Evolutionary conservation across 257 asterid genomes (phyloP), one percentile per base, ranked within the genome.

Genomic region (Anisodus tanguticus): DNA sequence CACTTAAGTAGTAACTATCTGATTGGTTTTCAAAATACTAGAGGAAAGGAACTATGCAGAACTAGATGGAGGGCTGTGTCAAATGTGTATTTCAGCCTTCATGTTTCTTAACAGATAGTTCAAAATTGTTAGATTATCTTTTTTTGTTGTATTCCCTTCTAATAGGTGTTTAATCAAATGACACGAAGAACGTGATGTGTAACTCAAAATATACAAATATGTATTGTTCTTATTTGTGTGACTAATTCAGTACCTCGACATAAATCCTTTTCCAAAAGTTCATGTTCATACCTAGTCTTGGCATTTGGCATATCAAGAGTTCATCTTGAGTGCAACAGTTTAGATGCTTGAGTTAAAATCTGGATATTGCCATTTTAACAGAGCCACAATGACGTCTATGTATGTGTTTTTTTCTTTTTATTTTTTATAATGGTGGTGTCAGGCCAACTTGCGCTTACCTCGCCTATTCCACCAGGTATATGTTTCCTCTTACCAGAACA

Each of bases 91-190:
- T 47, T 76, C 63, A 76, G 63, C 22, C 51, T 76, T 76, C 13
- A 49, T 76, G 81, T 76, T 76, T 22, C 63, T 76, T 26, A 51
- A 51, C 47, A 5, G 63, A 76, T 76, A 55, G 51, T 76, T 26
- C 43, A 51, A 76, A 53, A 76, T 12, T 76, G 81, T 76, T 26
- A 76, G 63, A 51, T 76, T 26, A 1, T 15, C 63, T 22, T 3
- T 51, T 51, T 74, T 51, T 49, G 62, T 76, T 51, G 81, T 76
- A 19, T 47, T 19, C n/a, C 41, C 81, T 76, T 76, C 81, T 76
- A 45, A 19, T 71, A 13, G 43, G 63, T 51, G 62, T 76, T 51
- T 0, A 74, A 74, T 47, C 43, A 47, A 72, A 72, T 47, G 80
- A 19, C 60, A 74, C 12, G 1, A 70, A 63, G 41, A 63, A 22